phyloP scores from a whole-genome alignment of 2,329 filamentous ascomycete genomes.

The Xylariales sp. region DNA sequence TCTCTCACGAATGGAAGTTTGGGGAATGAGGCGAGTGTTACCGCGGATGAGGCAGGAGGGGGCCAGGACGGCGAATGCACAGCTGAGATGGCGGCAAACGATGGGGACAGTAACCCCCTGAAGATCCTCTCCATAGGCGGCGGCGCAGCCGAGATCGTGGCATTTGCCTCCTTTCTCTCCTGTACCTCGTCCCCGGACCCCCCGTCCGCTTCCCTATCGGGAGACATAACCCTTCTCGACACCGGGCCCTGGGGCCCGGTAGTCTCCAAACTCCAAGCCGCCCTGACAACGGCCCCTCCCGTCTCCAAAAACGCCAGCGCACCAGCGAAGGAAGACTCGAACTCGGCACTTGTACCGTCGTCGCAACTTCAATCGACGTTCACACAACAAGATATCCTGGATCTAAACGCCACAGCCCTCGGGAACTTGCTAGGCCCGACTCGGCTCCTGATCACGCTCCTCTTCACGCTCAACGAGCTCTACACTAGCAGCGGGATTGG shows the following conservation, averaged over 20 bases:
- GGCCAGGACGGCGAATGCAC: background rate
- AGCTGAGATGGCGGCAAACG: background rate
- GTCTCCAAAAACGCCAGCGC: slow-evolving; percentile 51
- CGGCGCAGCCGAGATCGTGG: slow-evolving; percentile 58
- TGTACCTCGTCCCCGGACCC: background rate
- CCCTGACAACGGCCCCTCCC: slow-evolving; percentile 47
- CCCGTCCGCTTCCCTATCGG: background rate
- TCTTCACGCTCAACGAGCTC: slow-evolving; percentile 95
- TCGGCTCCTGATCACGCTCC: slow-evolving; percentile 63
- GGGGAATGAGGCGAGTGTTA: slow-evolving; percentile 1
- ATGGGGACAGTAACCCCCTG: slow-evolving; percentile 18
- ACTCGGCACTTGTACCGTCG: slow-evolving; percentile 35
- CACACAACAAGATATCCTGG: slow-evolving; percentile 45
- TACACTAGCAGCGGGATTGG: slow-evolving; percentile 71
- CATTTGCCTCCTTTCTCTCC: slow-evolving; percentile 42
- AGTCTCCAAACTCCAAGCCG: slow-evolving; percentile 50
- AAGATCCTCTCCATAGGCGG: slow-evolving; percentile 48
- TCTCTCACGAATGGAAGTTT: slow-evolving; percentile 17
- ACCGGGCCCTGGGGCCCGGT: slow-evolving; percentile 72
- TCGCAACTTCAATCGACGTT: slow-evolving; percentile 37
- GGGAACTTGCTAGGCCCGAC: background rate
- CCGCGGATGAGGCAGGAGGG: background rate
- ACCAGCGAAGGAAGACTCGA: slow-evolving; percentile 38
- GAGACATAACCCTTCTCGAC: slow-evolving; percentile 65
- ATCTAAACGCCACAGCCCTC: background rate